Evolutionary conservation across 1,284 basidiomycete genomes (phyloP).

Genomic region (Papiliotrema fonsecae): DNA sequence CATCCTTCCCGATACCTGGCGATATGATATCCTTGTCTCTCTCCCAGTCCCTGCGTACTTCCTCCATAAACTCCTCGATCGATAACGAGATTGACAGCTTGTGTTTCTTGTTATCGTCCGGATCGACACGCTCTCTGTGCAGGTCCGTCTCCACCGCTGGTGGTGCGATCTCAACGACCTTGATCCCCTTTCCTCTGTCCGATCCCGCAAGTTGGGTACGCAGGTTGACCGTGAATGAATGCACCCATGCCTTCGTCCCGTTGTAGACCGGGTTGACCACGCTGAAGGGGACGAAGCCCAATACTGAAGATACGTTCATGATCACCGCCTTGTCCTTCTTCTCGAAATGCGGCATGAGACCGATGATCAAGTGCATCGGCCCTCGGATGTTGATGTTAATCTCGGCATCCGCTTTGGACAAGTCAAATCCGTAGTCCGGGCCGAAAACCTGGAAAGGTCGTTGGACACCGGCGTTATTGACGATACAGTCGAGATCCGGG

Average conservation of each 20-base stretch:
- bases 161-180: constrained; percentile 27
- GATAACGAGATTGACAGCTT: constrained; percentile 11
- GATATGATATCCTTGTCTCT: constrained; percentile 14
- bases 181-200: constrained; percentile 14
- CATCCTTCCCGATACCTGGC: constrained; percentile 12
- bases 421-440: constrained; percentile 22
- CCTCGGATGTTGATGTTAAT: constrained; percentile 28
- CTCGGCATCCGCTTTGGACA: constrained; percentile 25
- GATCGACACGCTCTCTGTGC: constrained; percentile 24
- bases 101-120: constrained; percentile 29
- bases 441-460: constrained; percentile 19
- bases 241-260: constrained; percentile 26
- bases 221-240: constrained; percentile 20
- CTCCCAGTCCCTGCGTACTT: constrained; percentile 23
- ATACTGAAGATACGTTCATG: constrained; percentile 25
- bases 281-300: constrained; percentile 25
- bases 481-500: constrained; percentile 47
- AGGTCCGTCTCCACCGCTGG: constrained; percentile 32
- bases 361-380: constrained; percentile 20
- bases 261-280: constrained; percentile 28
- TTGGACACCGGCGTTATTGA: constrained; percentile 50
- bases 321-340: constrained; percentile 19
- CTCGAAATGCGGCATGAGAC: constrained; percentile 18
- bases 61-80: constrained; percentile 27
- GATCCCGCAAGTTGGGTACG: constrained; percentile 17